These are phyloP conservation scores for Schizophyllum amplum DNA, from an alignment of 1,284 basidiomycete genomes.

Conservation along the genomic window DNA sequence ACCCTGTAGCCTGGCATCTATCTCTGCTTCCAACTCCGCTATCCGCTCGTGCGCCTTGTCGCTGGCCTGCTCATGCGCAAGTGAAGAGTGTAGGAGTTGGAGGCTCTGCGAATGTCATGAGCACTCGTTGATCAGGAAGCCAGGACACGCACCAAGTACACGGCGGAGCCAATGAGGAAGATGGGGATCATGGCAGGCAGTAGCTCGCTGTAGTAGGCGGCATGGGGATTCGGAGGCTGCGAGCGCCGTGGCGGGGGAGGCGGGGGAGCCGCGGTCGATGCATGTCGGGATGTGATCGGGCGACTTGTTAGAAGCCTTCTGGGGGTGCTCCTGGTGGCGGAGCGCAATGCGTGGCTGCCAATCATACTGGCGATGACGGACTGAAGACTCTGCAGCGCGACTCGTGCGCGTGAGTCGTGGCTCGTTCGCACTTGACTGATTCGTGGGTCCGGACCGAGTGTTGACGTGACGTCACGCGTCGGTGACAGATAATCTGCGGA, in stretches of 20 bases:
- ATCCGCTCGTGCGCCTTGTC: constrained; percentile 49
- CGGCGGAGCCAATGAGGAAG: constrained; percentile 64
- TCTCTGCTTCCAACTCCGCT: constrained; percentile 48
- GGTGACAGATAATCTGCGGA: neutral
- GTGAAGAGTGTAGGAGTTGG: constrained; percentile 48
- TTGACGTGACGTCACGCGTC: neutral
- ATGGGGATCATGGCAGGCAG: constrained; percentile 72
- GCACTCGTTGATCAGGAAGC: neutral
- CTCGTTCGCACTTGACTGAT: too few relatives aligned
- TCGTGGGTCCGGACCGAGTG: too few relatives aligned
- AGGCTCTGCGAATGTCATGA: constrained; percentile 38
- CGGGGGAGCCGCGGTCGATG: neutral
- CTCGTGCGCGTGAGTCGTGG: neutral
- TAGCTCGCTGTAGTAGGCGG: constrained; percentile 56
- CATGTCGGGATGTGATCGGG: neutral
- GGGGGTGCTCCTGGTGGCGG: neutral
- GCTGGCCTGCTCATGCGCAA: constrained; percentile 65
- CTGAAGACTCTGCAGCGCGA: too few relatives aligned
- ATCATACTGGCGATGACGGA: too few relatives aligned
- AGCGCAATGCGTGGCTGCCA: too few relatives aligned
- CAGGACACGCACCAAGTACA: constrained; percentile 53
- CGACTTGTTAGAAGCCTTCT: neutral
- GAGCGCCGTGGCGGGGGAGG: constrained; percentile 5
- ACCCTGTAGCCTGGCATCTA: too few relatives aligned
- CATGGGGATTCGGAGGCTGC: constrained; percentile 31